Percentiles rank a stretch among this genome's conserved stretches.
Evolutionary conservation across 495 filamentous ascomycete species (phyloP).

Genomic region (Poronia punctata): DNA sequence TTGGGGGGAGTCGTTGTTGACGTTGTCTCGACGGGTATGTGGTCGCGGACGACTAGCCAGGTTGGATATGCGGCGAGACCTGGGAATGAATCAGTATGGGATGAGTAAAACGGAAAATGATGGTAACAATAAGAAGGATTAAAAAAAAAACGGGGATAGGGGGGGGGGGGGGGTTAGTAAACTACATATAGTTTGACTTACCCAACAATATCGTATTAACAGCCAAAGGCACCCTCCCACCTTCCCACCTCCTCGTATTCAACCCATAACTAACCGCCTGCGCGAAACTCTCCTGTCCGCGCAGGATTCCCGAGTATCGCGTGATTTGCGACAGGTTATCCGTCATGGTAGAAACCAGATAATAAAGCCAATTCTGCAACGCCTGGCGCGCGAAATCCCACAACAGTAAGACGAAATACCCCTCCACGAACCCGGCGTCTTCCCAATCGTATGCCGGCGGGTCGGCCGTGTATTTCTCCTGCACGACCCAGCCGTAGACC

Average conservation of each 20-base stretch:
- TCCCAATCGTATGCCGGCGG: slow-evolving; percentile 38
- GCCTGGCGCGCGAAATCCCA: slow-evolving; percentile 43
- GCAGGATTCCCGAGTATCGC: slow-evolving; percentile 21
- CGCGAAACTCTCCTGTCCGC: slow-evolving; percentile 22
- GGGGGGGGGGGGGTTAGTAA: no score
- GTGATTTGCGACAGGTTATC: slow-evolving; percentile 25
- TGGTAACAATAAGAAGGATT: not conserved
- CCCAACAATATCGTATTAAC: slow-evolving; percentile 45
- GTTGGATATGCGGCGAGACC: slow-evolving; percentile 16
- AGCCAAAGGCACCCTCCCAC: slow-evolving; percentile 41
- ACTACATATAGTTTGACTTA: no score
- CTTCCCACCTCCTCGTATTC: slow-evolving; percentile 35
- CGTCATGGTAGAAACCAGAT: slow-evolving; percentile 12
- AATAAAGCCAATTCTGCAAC: slow-evolving; percentile 40
- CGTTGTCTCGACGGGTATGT: slow-evolving; percentile 6
- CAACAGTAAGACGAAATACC: slow-evolving; percentile 39
- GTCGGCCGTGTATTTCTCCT: slow-evolving; percentile 39
- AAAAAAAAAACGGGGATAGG: not conserved
- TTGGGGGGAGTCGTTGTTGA: not conserved
- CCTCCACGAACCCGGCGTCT: slow-evolving; percentile 37
- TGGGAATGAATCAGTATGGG: not conserved
- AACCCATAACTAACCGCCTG: slow-evolving; percentile 15
- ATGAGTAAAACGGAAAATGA: not conserved
- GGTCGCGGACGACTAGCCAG: slow-evolving; percentile 19
- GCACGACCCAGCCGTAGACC: slow-evolving; percentile 44